Evolutionary conservation across 805 yeast genomes (phyloP).

Genomic region (Saccharomycopsis sp.): DNA sequence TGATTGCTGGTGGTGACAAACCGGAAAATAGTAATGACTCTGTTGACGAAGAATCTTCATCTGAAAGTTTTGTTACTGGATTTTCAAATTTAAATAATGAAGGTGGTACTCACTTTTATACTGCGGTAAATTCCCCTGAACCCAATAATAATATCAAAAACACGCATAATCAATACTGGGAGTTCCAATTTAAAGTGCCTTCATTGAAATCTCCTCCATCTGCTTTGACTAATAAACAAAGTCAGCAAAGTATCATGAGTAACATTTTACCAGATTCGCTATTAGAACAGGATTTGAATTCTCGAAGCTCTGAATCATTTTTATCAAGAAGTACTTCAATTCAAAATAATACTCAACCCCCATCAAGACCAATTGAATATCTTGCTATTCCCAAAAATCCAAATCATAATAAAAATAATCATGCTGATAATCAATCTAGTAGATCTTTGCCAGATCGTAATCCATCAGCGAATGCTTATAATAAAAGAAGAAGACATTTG

Average conservation of each 20-base stretch:
- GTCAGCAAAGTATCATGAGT: background rate
- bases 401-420: background rate
- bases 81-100: background rate
- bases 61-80: background rate
- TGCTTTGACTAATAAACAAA: background rate
- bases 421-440: constrained; percentile 5
- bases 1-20: constrained; percentile 21
- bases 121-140: background rate
- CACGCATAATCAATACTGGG: background rate
- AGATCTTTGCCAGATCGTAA: constrained; percentile 11
- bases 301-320: background rate
- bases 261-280: constrained; percentile 2
- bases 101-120: background rate
- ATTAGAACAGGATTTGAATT: background rate
- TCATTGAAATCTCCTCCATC: background rate
- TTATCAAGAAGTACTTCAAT: constrained; percentile 13
- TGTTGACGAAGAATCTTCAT: background rate
- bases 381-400: no score
- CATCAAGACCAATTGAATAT: no score
- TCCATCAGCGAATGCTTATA: background rate
- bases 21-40: background rate
- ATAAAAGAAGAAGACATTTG: constrained; percentile 1
- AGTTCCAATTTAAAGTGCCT: constrained; percentile 1
- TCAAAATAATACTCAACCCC: background rate
- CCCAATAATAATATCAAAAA: background rate